These are phyloP conservation scores for Colletotrichum sp. DNA, from an alignment of 2,329 filamentous ascomycete species.

Conservation along the genomic window DNA sequence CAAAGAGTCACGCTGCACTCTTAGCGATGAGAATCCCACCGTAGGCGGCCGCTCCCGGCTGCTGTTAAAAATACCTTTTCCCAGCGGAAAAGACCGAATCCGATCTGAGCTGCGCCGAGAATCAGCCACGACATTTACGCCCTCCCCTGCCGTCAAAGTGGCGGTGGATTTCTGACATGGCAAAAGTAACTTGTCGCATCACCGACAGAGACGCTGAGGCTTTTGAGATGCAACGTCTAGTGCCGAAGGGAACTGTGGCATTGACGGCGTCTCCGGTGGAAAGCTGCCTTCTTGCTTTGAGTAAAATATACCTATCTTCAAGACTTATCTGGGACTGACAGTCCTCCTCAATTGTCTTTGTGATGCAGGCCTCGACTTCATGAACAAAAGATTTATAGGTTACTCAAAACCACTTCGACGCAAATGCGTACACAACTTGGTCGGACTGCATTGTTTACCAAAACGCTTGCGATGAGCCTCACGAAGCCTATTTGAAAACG, in stretches of 20 bases:
- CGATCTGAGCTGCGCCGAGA: neutral
- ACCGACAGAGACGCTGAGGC: neutral
- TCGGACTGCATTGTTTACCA: neutral
- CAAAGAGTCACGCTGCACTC: neutral
- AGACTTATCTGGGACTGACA: neutral
- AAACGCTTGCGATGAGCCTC: neutral
- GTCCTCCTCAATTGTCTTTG: neutral
- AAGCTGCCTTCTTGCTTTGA: neutral
- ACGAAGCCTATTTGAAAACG: neutral
- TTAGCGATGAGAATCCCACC: neutral
- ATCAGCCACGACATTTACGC: neutral
- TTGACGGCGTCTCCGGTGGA: neutral
- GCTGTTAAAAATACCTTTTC: neutral
- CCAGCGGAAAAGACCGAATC: neutral
- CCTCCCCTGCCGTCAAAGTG: neutral
- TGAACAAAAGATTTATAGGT: neutral
- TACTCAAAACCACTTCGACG: neutral
- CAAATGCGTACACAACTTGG: neutral
- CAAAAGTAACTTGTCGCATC: neutral
- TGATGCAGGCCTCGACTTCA: neutral
- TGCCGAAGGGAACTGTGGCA: neutral
- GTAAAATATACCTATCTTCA: neutral
- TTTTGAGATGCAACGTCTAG: neutral
- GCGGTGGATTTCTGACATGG: neutral
- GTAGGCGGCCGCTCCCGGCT: neutral